A percentile compares a stretch with the other conserved stretches of the same genome.
Evolutionary conservation across 2,329 filamentous ascomycete genomes (phyloP).

Genomic region (Stachybotrys chlorohalonatus): DNA sequence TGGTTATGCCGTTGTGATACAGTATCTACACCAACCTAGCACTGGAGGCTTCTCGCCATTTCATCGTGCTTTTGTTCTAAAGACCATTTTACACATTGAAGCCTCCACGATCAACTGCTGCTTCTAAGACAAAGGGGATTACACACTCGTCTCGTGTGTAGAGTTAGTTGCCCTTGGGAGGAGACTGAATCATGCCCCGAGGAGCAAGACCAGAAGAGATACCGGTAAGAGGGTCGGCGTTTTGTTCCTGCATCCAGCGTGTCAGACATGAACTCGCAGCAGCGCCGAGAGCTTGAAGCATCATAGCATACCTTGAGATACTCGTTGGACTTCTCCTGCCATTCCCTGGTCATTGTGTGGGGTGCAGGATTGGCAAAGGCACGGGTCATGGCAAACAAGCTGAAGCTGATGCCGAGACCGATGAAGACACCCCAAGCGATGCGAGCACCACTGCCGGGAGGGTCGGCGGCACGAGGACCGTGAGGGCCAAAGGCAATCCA

Average conservation of each 20-base stretch:
- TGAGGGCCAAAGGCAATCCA: slow-evolving; percentile 98
- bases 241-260: slow-evolving; percentile 57
- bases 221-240: slow-evolving; percentile 79
- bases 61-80: slow-evolving; percentile 17
- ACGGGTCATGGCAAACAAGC: slow-evolving; percentile 65
- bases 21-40: slow-evolving; percentile 30
- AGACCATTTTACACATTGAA: slow-evolving; percentile 26
- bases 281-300: not conserved
- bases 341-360: slow-evolving; percentile 91
- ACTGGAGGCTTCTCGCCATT: slow-evolving; percentile 21
- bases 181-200: slow-evolving; percentile 68
- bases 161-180: slow-evolving; percentile 40
- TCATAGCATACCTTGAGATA: slow-evolving; percentile 64
- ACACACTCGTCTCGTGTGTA: slow-evolving; percentile 9
- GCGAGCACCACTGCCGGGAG: slow-evolving; percentile 77
- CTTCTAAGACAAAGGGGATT: slow-evolving; percentile 26
- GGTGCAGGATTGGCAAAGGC: slow-evolving; percentile 64
- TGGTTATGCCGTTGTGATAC: slow-evolving; percentile 30
- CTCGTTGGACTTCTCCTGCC: slow-evolving; percentile 92
- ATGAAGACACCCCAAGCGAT: slow-evolving; percentile 64
- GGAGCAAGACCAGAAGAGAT: slow-evolving; percentile 71
- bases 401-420: slow-evolving; percentile 58
- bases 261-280: slow-evolving; percentile 6
- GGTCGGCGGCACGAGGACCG: slow-evolving; percentile 74
- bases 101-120: slow-evolving; percentile 18